Evolutionary conservation across 805 yeast genomes (phyloP), one percentile per base, ranked within the genome.

Genomic region (Kuraishia borneana): DNA sequence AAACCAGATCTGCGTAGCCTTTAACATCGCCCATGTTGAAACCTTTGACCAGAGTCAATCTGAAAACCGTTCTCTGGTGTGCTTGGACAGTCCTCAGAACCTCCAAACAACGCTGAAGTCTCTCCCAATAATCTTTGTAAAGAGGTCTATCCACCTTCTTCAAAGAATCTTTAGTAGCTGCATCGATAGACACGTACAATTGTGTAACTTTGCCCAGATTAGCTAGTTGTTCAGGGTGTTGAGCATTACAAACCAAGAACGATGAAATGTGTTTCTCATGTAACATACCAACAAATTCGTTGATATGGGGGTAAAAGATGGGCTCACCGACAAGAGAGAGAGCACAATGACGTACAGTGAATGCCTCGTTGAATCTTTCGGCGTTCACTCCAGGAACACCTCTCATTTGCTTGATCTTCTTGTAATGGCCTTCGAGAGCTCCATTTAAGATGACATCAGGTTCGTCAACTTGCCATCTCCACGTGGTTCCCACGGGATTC

Each of bases 391-490:
- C 96, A 0, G 96, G 96, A 30, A 88, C 94, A 40, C 96, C 96
- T 50, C 94, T 68, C 88, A 87, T 76, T 58, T 84, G 95, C 55
- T 87, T 88, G 51, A 87, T 88, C 51, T 87, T 87, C 40, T 83
- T 76, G 55, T 88, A 88, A 53, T 87, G 96, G 3, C 95, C 95
- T 42, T 70, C 75, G 30, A 87, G 57, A 0, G 96, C 96, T 20
- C 95, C 95, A 31, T 82, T 73, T 36, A 87, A 52, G 33, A 87
- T 83, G 39, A 65, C 76, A 44, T 83, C 88, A 0, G 96, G 96
- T 16, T 80, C 77, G 54, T 87, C 96, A 10, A 85, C 83, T 48
- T 85, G 89, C 96, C 96, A 87, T 48, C 96, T 65, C 96, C 96
- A 87, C 39, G 80, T 79, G 20, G 94, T 87, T 13, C 95, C 95